These are phyloP conservation scores for Torulaspora quercuum DNA, from an alignment of 805 yeast genomes.

Conservation along the genomic window DNA sequence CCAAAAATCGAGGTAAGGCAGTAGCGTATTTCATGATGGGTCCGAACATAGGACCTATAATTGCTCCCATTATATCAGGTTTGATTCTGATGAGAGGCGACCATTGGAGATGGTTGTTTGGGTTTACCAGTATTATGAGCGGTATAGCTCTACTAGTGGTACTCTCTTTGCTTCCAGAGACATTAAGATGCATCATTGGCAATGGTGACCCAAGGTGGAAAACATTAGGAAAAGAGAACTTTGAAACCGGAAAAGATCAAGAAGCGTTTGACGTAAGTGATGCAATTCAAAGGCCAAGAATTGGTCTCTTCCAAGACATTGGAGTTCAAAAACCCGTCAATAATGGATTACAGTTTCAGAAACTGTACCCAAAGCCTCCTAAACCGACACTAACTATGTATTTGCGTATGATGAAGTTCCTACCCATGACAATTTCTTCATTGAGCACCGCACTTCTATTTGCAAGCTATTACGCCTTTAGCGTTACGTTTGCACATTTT, in stretches of 20 bases:
- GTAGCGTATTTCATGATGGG: slow-evolving; percentile 85
- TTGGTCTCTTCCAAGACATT: slow-evolving; percentile 16
- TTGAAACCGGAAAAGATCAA: not conserved
- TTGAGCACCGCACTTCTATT: slow-evolving; percentile 49
- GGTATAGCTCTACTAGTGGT: slow-evolving; percentile 52
- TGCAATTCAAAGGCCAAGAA: slow-evolving; percentile 1
- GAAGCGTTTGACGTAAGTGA: slow-evolving; percentile 1
- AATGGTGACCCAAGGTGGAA: slow-evolving; percentile 43
- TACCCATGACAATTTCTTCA: slow-evolving; percentile 47
- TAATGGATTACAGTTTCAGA: slow-evolving; percentile 21
- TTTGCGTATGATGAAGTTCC: slow-evolving; percentile 38
- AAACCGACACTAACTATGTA: slow-evolving; percentile 42
- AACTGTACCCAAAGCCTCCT: slow-evolving; percentile 44
- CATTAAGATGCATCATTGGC: slow-evolving; percentile 62
- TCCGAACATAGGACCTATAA: slow-evolving; percentile 79
- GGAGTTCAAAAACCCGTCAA: slow-evolving; percentile 33
- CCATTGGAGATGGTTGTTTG: slow-evolving; percentile 81
- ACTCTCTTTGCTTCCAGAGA: slow-evolving; percentile 69
- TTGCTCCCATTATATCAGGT: slow-evolving; percentile 85
- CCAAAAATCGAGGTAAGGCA: slow-evolving; percentile 69
- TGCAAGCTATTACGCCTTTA: slow-evolving; percentile 52
- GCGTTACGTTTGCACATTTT: slow-evolving; percentile 46
- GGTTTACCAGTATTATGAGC: slow-evolving; percentile 69
- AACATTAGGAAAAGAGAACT: not conserved
- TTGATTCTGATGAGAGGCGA: slow-evolving; percentile 63